Conservation (phyloP, 2,329 filamentous ascomycete species). For the Colletotrichum truncatum region DNA sequence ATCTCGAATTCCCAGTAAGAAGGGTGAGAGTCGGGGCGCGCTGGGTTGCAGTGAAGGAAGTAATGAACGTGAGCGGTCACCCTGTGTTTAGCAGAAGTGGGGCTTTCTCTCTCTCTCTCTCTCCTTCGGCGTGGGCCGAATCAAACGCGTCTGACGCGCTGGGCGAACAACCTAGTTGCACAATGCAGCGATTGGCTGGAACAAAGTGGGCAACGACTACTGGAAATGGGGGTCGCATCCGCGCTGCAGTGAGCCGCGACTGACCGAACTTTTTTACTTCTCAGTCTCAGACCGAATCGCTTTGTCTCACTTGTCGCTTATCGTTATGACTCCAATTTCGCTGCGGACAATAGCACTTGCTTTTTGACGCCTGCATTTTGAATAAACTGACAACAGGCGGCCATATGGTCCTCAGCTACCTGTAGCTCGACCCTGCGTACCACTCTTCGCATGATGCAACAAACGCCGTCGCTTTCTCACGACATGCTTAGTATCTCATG, state of each 20-base stretch:
- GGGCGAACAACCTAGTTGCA: neutral
- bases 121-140: slow-evolving; percentile 6
- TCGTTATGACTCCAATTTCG: slow-evolving; percentile 14
- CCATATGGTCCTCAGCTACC: slow-evolving; percentile 7
- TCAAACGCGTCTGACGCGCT: slow-evolving; percentile 28
- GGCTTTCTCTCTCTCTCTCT: neutral
- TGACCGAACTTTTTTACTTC: slow-evolving; percentile 25
- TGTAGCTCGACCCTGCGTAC: neutral
- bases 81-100: slow-evolving; percentile 12
- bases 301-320: slow-evolving; percentile 14
- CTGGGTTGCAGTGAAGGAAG: neutral
- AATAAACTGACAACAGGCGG: neutral
- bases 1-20: neutral
- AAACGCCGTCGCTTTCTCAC: slow-evolving; percentile 17
- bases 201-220: slow-evolving; percentile 15
- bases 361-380: slow-evolving; percentile 7
- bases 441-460: slow-evolving; percentile 27
- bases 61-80: neutral
- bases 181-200: slow-evolving; percentile 18
- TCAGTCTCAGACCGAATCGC: neutral
- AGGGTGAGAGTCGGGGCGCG: neutral
- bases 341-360: slow-evolving; percentile 11
- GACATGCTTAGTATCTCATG: slow-evolving; percentile 26
- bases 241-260: slow-evolving; percentile 9
- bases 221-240: slow-evolving; percentile 17